Evolutionary conservation across 768 basidiomycete genomes (phyloP).

Genomic region (Boletus tomentosulus): DNA sequence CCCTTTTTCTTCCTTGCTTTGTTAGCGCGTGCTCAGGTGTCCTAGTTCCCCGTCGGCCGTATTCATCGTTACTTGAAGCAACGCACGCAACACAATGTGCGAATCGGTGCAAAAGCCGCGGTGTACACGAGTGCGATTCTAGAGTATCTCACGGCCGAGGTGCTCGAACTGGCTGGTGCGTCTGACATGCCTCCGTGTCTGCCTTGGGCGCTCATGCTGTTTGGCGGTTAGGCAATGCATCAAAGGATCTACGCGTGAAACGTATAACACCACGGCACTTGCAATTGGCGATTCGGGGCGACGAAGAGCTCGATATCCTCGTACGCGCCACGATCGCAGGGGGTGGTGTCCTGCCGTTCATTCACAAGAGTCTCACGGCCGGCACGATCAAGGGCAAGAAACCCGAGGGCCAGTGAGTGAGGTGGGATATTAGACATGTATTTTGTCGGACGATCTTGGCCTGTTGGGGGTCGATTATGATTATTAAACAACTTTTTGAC

Average conservation of each 20-base stretch:
- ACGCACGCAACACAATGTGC: slow-evolving; percentile 88
- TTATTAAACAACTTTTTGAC: slow-evolving; percentile 14
- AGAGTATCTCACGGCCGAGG: slow-evolving; percentile 95
- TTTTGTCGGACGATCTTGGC: slow-evolving; percentile 2
- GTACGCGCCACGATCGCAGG: slow-evolving; percentile 93
- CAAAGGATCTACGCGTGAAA: slow-evolving; percentile 95
- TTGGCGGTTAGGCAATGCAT: slow-evolving; percentile 73
- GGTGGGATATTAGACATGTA: neutral
- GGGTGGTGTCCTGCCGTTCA: slow-evolving; percentile 84
- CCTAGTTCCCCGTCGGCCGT: slow-evolving; percentile 93
- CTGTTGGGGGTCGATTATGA: neutral
- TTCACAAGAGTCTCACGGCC: slow-evolving; percentile 75
- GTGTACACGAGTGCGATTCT: slow-evolving; percentile 96
- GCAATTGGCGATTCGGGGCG: slow-evolving; percentile 93
- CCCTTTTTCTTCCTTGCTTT: neutral
- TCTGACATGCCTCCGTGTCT: neutral
- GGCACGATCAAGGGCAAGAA: slow-evolving; percentile 47
- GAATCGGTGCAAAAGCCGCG: slow-evolving; percentile 96
- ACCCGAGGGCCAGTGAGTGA: slow-evolving; percentile 31
- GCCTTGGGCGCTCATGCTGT: neutral
- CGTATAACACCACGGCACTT: slow-evolving; percentile 95
- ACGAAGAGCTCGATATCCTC: slow-evolving; percentile 95
- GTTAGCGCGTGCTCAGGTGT: neutral
- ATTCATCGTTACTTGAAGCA: slow-evolving; percentile 94
- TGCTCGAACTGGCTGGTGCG: slow-evolving; percentile 91